Percentiles rank a stretch among this genome's conserved stretches.
phyloP scores from a whole-genome alignment of 306 rosid genomes.

The Fagus crenata region DNA sequence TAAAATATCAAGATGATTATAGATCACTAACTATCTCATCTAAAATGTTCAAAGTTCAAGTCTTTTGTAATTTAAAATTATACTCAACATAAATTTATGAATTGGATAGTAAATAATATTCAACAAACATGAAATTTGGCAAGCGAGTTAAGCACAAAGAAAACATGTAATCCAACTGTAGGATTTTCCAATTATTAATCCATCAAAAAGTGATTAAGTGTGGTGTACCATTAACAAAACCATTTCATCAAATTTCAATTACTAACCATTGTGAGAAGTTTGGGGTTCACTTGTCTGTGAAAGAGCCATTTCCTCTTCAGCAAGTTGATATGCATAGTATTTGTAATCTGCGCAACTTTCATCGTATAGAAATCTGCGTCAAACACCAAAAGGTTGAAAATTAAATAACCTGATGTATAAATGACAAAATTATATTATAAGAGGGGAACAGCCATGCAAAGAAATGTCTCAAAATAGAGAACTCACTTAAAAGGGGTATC shows the following conservation, averaged over 20 bases:
- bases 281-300: slow-evolving; percentile 52
- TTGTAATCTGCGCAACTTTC: slow-evolving; percentile 79
- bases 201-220: too few relatives aligned
- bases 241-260: not conserved
- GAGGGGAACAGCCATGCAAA: not conserved
- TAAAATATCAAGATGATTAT: too few relatives aligned
- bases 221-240: too few relatives aligned
- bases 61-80: too few relatives aligned
- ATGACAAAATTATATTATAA: not conserved
- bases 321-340: slow-evolving; percentile 81
- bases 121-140: too few relatives aligned
- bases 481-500: slow-evolving; percentile 90
- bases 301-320: slow-evolving; percentile 73
- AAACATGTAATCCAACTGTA: too few relatives aligned
- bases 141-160: too few relatives aligned
- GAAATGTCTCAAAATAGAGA: not conserved
- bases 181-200: too few relatives aligned
- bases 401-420: not conserved
- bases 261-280: slow-evolving; percentile 56
- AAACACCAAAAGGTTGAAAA: not conserved
- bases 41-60: too few relatives aligned
- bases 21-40: too few relatives aligned
- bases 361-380: slow-evolving; percentile 77
- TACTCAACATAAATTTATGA: too few relatives aligned
- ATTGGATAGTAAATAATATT: too few relatives aligned